A percentile compares a stretch with the other conserved stretches of the same genome.
phyloP scores from a whole-genome alignment of 768 basidiomycete species.

The Calocybe gangraenosa region DNA sequence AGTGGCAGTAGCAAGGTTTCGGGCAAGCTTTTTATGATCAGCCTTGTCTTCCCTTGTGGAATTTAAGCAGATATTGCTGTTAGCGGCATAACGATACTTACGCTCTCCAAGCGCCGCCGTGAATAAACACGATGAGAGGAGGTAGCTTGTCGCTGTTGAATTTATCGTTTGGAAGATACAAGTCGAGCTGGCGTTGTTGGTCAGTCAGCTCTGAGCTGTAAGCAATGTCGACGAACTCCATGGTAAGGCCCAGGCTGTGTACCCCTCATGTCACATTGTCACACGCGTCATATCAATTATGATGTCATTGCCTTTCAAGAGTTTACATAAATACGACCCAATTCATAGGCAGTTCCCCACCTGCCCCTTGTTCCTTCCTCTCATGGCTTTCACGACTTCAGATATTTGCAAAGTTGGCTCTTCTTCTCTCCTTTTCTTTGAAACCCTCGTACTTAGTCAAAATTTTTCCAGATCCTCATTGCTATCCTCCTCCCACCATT shows the following conservation, averaged over 20 bases:
- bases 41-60: constrained; percentile 68
- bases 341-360: not conserved
- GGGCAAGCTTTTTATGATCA: constrained; percentile 52
- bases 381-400: constrained; percentile 67
- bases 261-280: not conserved
- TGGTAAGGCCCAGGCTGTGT: too few relatives aligned
- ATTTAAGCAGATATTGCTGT: constrained; percentile 2
- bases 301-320: constrained; percentile 11
- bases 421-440: not conserved
- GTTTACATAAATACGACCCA: not conserved
- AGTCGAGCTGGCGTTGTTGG: constrained; percentile 48
- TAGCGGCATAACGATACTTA: constrained; percentile 29
- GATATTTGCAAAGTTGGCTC: constrained; percentile 73
- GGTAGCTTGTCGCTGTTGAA: not conserved
- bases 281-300: not conserved
- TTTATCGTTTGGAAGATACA: constrained; percentile 34
- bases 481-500: constrained; percentile 79
- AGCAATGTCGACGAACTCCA: constrained; percentile 22
- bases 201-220: constrained; percentile 32
- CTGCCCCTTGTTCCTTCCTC: not conserved
- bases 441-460: constrained; percentile 5
- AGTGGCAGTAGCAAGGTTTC: constrained; percentile 44
- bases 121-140: constrained; percentile 62
- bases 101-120: constrained; percentile 84
- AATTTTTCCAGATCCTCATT: constrained; percentile 38